Evolutionary conservation across 2,329 filamentous ascomycete genomes (phyloP), one percentile per base, ranked within the genome.

Genomic region (Daldinia sp.): DNA sequence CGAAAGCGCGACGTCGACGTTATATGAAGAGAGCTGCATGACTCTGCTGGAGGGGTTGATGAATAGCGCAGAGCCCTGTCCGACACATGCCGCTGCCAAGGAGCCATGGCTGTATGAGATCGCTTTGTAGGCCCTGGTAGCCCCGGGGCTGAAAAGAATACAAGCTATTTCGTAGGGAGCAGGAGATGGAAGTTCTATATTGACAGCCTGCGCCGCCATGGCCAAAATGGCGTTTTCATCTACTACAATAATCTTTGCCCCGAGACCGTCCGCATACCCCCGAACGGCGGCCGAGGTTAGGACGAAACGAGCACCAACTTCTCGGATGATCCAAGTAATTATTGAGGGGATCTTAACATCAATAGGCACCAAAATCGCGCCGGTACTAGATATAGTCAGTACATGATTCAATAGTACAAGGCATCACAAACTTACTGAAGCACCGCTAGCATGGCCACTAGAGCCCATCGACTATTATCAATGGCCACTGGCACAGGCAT

Each of bases 371-470:
- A 87, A 82, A n/a, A 81, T 81, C 1, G 82, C 85, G 12, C 85
- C 85, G 3, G 85, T 79, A 55, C 73, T 81, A 61, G 10, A 7
- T 7, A 9, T 2, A 1, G 35, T 71, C 46, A 71, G 53, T 60
- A 60, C 35, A 54, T 10, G 20, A 13, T 37, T 37, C 7, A 50
- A 5, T 23, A 10, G 30, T 5, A 26, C 30, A 13, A 13, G 10
- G 20, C 30, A 41, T 35, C 0, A 35, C 26, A 0, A 9, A 89
- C 89, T 63, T 84, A 83, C 78, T 92, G 91, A 48, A 93, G 80
- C 1, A 90, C 84, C 0, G 91, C 90, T 20, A 94, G 82, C 67
- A 94, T 90, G 6, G 89, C 86, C 42, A 93, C 81, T 54, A 93
- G 90, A 0, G 92, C 84, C 76, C 91, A 86, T 13, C 89, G 80